Percentiles rank a stretch among this genome's conserved stretches.
phyloP scores from a whole-genome alignment of 805 yeast species.

The Lipomyces yamadae region DNA sequence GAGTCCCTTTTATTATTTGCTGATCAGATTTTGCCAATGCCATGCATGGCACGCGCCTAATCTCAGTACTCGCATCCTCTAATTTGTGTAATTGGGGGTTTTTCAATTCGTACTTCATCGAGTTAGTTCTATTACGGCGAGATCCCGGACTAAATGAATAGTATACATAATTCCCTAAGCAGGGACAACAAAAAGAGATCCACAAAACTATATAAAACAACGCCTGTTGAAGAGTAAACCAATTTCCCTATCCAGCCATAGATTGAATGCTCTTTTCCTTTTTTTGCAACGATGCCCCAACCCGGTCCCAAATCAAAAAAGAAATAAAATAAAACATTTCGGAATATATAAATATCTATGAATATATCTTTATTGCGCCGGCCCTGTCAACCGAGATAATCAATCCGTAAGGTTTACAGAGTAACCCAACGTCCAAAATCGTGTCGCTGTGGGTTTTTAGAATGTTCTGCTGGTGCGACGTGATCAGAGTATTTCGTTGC shows the following conservation, averaged over 20 bases:
- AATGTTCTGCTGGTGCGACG: slow-evolving; percentile 52
- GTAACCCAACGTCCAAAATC: slow-evolving; percentile 55
- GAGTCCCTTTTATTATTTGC: too few relatives aligned
- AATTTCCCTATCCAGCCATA: background rate
- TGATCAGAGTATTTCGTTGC: slow-evolving; percentile 47
- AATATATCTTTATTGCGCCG: slow-evolving; percentile 66
- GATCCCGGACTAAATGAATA: background rate
- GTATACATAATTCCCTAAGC: background rate
- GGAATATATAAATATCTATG: slow-evolving; percentile 11
- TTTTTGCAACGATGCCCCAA: background rate
- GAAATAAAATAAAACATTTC: background rate
- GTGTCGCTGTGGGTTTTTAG: slow-evolving; percentile 57
- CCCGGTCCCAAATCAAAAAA: background rate
- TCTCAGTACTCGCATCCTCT: too few relatives aligned
- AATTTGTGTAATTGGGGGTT: too few relatives aligned
- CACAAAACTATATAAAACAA: background rate
- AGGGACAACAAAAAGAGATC: background rate
- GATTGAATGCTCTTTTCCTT: background rate
- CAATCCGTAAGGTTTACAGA: slow-evolving; percentile 61
- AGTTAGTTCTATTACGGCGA: too few relatives aligned
- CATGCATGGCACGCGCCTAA: too few relatives aligned
- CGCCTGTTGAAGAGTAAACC: background rate
- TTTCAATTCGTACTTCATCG: too few relatives aligned
- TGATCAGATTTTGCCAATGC: too few relatives aligned
- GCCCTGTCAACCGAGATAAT: slow-evolving; percentile 68